Percentiles rank a stretch among this genome's conserved stretches.
phyloP scores from a whole-genome alignment of 164 flowering plant species.

The Vitis rotundifolia region DNA sequence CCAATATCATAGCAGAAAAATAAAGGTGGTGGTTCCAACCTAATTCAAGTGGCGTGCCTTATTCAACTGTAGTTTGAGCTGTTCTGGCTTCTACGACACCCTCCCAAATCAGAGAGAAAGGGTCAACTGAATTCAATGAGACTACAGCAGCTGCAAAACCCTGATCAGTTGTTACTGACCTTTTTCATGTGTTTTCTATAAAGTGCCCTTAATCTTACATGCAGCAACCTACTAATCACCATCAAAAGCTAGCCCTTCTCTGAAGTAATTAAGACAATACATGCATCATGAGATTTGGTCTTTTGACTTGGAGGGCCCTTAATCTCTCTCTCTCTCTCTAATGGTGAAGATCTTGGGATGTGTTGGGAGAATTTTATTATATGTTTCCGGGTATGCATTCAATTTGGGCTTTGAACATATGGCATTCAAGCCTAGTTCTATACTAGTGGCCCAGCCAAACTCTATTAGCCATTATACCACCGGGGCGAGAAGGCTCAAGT shows the following conservation, averaged over 20 bases:
- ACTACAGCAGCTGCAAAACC: neutral
- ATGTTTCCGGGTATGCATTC: no score
- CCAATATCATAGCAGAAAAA: neutral
- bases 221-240: slow-evolving; percentile 10
- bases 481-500: no score
- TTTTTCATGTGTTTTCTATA: slow-evolving; percentile 3
- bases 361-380: neutral
- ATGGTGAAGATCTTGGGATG: no score
- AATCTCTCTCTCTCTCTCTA: no score
- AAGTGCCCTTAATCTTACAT: slow-evolving; percentile 15
- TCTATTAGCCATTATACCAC: no score
- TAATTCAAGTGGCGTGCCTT: slow-evolving; percentile 25
- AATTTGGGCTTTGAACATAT: no score
- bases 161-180: neutral
- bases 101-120: neutral
- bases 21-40: slow-evolving; percentile 14
- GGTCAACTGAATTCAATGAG: slow-evolving; percentile 11
- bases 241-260: neutral
- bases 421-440: no score
- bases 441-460: no score
- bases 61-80: slow-evolving; percentile 17
- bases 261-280: neutral
- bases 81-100: slow-evolving; percentile 20
- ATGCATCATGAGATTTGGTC: neutral
- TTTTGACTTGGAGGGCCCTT: neutral